Percentiles rank a stretch among this genome's conserved stretches.
Evolutionary conservation across 768 basidiomycete genomes (phyloP).

Genomic region (Tylopilus plumbeoviolaceoides): DNA sequence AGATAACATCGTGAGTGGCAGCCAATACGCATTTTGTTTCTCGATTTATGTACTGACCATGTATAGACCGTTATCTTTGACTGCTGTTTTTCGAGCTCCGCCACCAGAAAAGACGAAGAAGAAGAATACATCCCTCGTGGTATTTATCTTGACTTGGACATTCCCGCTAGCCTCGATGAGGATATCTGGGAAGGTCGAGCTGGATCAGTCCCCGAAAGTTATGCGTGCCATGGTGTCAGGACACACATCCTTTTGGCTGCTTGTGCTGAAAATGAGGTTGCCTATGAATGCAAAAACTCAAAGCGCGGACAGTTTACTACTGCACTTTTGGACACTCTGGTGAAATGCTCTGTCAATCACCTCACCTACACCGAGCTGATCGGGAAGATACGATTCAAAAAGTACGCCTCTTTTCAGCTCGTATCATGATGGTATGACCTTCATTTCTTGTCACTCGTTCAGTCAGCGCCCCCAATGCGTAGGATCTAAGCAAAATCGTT

Average conservation of each 20-base stretch:
- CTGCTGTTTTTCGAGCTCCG: constrained; percentile 42
- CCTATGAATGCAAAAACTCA: constrained; percentile 18
- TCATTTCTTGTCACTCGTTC: background rate
- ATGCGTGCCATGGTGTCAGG: constrained; percentile 25
- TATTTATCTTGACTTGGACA: background rate
- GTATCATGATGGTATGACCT: background rate
- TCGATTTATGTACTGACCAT: background rate
- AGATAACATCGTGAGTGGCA: constrained; percentile 38
- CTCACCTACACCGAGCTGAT: constrained; percentile 27
- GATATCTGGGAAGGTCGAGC: constrained; percentile 19
- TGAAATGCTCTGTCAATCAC: background rate
- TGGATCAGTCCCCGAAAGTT: constrained; percentile 5
- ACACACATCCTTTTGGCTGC: constrained; percentile 44
- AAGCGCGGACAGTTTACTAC: constrained; percentile 25
- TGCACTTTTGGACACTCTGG: constrained; percentile 18
- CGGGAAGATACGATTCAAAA: constrained; percentile 7
- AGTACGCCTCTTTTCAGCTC: background rate
- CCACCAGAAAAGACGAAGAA: constrained; percentile 21
- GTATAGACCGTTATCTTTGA: constrained; percentile 44
- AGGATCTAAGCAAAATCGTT: constrained; percentile 15
- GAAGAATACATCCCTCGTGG: constrained; percentile 7
- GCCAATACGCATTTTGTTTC: constrained; percentile 5
- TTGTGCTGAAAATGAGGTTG: constrained; percentile 34
- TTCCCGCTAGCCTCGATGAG: constrained; percentile 23
- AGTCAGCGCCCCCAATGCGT: constrained; percentile 31